Conservation (phyloP, 345 rosid genomes). For the Populus davidiana region DNA sequence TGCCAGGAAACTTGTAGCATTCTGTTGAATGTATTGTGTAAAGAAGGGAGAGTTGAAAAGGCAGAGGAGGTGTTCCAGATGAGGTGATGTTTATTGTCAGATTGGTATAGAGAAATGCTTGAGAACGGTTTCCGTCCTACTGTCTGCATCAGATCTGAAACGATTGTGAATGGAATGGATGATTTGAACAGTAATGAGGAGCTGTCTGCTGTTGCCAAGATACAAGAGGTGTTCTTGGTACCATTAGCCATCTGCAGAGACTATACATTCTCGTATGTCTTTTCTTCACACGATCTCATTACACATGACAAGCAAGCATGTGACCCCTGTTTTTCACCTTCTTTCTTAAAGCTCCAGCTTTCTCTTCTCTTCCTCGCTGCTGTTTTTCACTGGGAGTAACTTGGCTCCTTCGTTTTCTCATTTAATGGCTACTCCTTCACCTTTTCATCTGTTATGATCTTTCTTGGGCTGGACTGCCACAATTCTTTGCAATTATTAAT, state of each 20-base stretch:
- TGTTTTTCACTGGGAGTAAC: neutral
- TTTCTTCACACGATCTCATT: neutral
- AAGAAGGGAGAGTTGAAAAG: too few relatives aligned
- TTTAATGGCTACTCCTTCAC: neutral
- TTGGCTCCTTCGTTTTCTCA: neutral
- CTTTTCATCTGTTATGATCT: neutral
- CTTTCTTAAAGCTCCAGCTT: neutral
- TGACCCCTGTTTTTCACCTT: neutral
- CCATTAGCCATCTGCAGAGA: neutral
- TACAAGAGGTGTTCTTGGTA: conserved; percentile 7
- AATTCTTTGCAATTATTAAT: neutral
- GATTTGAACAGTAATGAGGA: conserved; percentile 21
- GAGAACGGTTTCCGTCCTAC: conserved; percentile 45
- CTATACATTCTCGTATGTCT: neutral
- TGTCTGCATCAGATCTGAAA: conserved; percentile 41
- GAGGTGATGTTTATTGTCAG: conserved; percentile 36
- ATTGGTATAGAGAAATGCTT: conserved; percentile 73
- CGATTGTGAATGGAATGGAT: conserved; percentile 43
- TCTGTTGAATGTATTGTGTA: too few relatives aligned
- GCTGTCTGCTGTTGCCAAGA: conserved; percentile 12
- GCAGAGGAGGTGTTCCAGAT: too few relatives aligned
- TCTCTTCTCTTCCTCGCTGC: neutral
- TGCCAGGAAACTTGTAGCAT: too few relatives aligned
- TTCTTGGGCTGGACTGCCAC: neutral
- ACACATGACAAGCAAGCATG: neutral